phyloP scores from a whole-genome alignment of 164 flowering plant species.

The Nymphaea thermarum region DNA sequence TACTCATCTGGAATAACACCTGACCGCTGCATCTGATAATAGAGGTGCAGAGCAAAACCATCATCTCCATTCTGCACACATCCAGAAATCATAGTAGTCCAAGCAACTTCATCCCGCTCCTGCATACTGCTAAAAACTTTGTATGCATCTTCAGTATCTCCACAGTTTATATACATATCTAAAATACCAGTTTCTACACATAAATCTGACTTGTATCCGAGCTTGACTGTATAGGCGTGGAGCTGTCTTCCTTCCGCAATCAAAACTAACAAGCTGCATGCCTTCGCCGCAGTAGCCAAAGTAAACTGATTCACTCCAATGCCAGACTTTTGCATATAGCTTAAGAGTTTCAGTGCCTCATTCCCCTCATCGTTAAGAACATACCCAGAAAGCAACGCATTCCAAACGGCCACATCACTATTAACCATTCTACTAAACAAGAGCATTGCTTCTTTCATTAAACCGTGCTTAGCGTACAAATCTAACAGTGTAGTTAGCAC shows the following conservation, averaged over 20 bases:
- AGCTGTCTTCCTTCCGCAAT: conserved; percentile 36
- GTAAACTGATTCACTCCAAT: conserved; percentile 25
- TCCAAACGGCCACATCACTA: conserved; percentile 37
- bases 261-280: conserved; percentile 27
- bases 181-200: conserved; percentile 31
- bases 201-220: conserved; percentile 29
- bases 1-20: conserved; percentile 39
- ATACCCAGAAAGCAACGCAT: conserved; percentile 48
- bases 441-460: conserved; percentile 33
- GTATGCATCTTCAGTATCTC: conserved; percentile 25
- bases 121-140: conserved; percentile 23
- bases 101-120: conserved; percentile 37
- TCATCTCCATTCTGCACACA: conserved; percentile 44
- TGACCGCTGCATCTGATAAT: conserved; percentile 29
- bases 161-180: conserved; percentile 51
- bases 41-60: conserved; percentile 25
- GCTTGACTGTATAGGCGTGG: conserved; percentile 29
- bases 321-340: conserved; percentile 21
- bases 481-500: conserved; percentile 45
- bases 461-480: conserved; percentile 31
- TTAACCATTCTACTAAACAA: conserved; percentile 14
- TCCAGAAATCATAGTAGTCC: conserved; percentile 55
- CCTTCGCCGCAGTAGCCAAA: conserved; percentile 35
- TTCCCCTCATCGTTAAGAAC: conserved; percentile 16
- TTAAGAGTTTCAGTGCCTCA: conserved; percentile 32